phyloP scores from a whole-genome alignment of 164 flowering plant species.

The Dillenia turbinata region DNA sequence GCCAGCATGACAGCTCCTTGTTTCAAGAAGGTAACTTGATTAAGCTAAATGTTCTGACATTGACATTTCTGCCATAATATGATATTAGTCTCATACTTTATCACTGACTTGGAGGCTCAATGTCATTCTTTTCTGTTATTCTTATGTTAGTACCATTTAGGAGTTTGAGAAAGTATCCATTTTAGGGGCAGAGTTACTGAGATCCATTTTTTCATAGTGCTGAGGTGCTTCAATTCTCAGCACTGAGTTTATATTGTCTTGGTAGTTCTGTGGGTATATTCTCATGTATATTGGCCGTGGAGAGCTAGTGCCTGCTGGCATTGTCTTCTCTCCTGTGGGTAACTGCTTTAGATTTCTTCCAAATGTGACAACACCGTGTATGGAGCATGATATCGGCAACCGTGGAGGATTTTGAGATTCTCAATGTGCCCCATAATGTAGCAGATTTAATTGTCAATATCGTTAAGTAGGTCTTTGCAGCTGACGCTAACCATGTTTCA shows the following conservation, averaged over 20 bases:
- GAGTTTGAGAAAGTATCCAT: conserved; percentile 7
- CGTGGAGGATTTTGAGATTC: conserved; percentile 19
- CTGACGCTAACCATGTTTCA: conserved; percentile 16
- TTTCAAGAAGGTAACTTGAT: conserved; percentile 27
- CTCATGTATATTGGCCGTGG: conserved; percentile 10
- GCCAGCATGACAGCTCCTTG: conserved; percentile 14
- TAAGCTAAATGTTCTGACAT: background rate
- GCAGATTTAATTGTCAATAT: conserved; percentile 9
- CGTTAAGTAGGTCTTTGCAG: conserved; percentile 7
- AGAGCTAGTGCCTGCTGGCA: conserved; percentile 14
- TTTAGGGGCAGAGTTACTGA: conserved; percentile 3
- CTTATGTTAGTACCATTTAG: conserved; percentile 9
- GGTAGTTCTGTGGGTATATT: conserved; percentile 1
- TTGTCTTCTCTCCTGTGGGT: conserved; percentile 20
- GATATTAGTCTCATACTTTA: no score
- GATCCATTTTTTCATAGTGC: conserved; percentile 8
- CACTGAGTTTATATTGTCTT: conserved; percentile 4
- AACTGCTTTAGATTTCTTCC: conserved; percentile 21
- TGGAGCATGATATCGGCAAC: conserved; percentile 12
- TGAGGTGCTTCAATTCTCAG: conserved; percentile 9
- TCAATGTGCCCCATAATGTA: conserved; percentile 3
- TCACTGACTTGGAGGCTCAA: background rate
- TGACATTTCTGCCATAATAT: background rate
- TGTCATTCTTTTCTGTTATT: background rate
- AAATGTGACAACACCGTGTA: conserved; percentile 20